Conservation (phyloP, 2,329 filamentous ascomycete species). For the Trichophyton verrucosum region DNA sequence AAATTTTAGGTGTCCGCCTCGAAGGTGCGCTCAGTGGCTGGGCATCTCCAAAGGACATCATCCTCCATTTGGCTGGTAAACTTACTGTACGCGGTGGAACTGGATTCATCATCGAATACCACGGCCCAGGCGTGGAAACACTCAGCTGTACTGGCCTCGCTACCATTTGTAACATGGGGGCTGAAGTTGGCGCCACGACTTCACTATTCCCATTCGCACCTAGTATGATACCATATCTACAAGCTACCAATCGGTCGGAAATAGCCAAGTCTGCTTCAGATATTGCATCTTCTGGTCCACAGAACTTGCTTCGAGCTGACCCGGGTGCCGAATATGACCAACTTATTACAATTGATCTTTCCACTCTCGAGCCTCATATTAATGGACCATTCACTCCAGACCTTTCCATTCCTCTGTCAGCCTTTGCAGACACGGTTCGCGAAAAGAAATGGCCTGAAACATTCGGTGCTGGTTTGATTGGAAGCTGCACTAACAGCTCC, state of each 20-base stretch:
- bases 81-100: constrained; percentile 90
- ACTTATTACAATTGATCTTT: constrained; percentile 80
- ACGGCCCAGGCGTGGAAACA: constrained; percentile 76
- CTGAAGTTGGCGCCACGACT: constrained; percentile 86
- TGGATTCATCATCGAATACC: constrained; percentile 88
- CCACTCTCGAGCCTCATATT: constrained; percentile 82
- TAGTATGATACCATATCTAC: constrained; percentile 72
- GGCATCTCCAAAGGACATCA: constrained; percentile 92
- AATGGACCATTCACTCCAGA: constrained; percentile 97
- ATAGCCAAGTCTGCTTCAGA: constrained; percentile 56
- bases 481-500: constrained; percentile 96
- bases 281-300: constrained; percentile 47
- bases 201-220: constrained; percentile 88
- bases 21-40: constrained; percentile 76
- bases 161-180: constrained; percentile 79
- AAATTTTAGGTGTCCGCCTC: constrained; percentile 73
- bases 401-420: constrained; percentile 78
- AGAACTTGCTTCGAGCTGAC: constrained; percentile 63
- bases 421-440: constrained; percentile 74
- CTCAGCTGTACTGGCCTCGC: constrained; percentile 89
- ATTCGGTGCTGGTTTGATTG: constrained; percentile 86
- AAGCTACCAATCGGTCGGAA: constrained; percentile 63
- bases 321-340: constrained; percentile 77
- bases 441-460: constrained; percentile 81
- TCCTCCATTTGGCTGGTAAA: constrained; percentile 74